A percentile compares a stretch with the other conserved stretches of the same genome.
Evolutionary conservation across 352 stramenopile species (phyloP).

Genomic region (Phytophthora tubulina): DNA sequence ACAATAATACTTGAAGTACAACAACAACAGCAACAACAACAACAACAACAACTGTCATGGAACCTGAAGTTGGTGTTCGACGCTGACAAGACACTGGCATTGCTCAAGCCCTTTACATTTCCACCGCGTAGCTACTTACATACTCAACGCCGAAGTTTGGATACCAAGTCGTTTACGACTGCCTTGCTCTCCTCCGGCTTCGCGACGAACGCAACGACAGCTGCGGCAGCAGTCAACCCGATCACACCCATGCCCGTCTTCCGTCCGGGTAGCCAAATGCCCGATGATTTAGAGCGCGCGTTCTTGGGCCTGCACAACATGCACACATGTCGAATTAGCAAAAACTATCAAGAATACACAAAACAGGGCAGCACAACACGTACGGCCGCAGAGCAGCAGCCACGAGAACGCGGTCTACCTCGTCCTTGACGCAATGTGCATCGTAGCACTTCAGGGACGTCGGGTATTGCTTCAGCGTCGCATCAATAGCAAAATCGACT

Average conservation of each 20-base stretch:
- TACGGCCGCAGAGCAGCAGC: slow-evolving; percentile 65
- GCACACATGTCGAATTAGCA: slow-evolving; percentile 6
- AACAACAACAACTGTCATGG: too few species aligned
- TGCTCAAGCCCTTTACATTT: slow-evolving; percentile 8
- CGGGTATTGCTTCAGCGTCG: slow-evolving; percentile 59
- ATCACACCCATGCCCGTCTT: slow-evolving; percentile 27
- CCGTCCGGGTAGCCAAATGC: slow-evolving; percentile 37
- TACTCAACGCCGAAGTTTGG: slow-evolving; percentile 41
- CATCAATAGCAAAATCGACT: slow-evolving; percentile 58
- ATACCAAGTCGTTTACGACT: slow-evolving; percentile 30
- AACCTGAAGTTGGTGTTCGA: too few species aligned
- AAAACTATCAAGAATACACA: not conserved
- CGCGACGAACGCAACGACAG: slow-evolving; percentile 33
- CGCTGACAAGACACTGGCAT: not conserved
- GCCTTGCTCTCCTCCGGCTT: slow-evolving; percentile 48
- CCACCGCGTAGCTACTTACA: slow-evolving; percentile 18
- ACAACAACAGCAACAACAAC: too few species aligned
- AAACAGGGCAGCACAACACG: slow-evolving; percentile 24
- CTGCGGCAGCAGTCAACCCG: slow-evolving; percentile 16
- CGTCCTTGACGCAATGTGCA: slow-evolving; percentile 44
- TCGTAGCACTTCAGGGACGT: slow-evolving; percentile 58
- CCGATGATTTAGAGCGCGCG: slow-evolving; percentile 50
- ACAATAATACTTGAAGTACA: too few species aligned
- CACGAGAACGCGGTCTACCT: slow-evolving; percentile 49
- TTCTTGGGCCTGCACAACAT: slow-evolving; percentile 52